Base-by-base conservation (phyloP, 176 grass and related monocot genomes). In the Raddia guianensis region DNA sequence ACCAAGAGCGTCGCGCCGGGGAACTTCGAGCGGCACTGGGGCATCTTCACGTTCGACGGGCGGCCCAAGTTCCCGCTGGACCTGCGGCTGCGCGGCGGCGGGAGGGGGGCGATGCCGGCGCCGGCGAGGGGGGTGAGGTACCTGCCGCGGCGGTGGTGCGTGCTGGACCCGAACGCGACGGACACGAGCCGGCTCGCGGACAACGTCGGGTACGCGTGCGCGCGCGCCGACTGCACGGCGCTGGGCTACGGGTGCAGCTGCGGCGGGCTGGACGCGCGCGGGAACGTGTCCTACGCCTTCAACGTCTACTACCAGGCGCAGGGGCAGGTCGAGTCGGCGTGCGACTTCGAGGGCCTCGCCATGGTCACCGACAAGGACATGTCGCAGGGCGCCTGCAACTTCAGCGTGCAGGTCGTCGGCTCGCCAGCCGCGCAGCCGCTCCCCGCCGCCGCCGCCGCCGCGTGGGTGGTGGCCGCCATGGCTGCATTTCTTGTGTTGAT, bases 11-110 rank as follows among this genome's bases (percentile, higher is more conserved):
- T 98, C 4, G 95, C 90, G 14, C 96, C 96, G 1, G 96, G 96
- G 13, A 80, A 58, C 66, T 99, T 99, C 66, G 96, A 99, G 86
- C 88, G 96, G 0, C 96, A 99, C 34, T 99, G 96, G 96, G 96
- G 96, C 34, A 90, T 99, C 63, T 71, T 97, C 34, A 83, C 80
- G 9, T 91, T 90, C 59, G 94, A 97, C 54, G 94, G 94, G 7
- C 94, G 91, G 55, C 94, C 91, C 42, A 93, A 97, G 86, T 97
- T 90, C 35, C 73, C 75, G 7, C 63, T 91, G 11, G 76, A 76
- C 60, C 76, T 69, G 37, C 37, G 37, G 52, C 76, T 69, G 37
- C 37, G 37, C 37, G 37, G 37, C 37, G 4, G 4, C 0, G 37
- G 37, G 37, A 0, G 37, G 37, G 1, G 3, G 37, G 37, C 0